Evolutionary conservation across 1,284 basidiomycete species (phyloP).

Genomic region (Fistulina hepatica): DNA sequence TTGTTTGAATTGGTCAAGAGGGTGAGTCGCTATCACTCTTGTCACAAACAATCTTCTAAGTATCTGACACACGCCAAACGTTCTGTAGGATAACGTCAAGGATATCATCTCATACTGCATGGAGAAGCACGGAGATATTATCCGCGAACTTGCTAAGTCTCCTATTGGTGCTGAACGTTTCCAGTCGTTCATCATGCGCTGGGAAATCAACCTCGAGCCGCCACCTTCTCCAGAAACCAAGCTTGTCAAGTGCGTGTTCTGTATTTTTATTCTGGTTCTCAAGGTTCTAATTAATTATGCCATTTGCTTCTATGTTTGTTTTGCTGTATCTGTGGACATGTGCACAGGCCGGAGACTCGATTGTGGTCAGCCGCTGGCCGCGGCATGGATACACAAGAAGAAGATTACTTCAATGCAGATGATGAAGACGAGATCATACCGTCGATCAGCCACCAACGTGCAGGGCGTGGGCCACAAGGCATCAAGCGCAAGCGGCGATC

Average conservation of each 20-base stretch:
- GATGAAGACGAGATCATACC: constrained; percentile 49
- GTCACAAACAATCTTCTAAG: background rate
- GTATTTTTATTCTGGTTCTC: constrained; percentile 3
- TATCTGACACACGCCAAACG: constrained; percentile 4
- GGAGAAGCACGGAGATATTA: constrained; percentile 57
- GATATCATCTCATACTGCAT: constrained; percentile 79
- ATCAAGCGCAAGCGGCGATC: constrained; percentile 51
- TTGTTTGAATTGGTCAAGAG: constrained; percentile 85
- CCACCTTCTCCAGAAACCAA: constrained; percentile 47
- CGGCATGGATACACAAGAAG: constrained; percentile 60
- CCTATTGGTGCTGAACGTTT: constrained; percentile 61
- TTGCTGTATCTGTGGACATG: constrained; percentile 21
- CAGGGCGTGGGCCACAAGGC: constrained; percentile 22
- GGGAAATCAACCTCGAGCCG: constrained; percentile 89
- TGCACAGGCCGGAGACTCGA: constrained; percentile 29
- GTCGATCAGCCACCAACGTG: constrained; percentile 24
- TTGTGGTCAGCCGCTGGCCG: constrained; percentile 40
- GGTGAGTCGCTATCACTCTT: constrained; percentile 35
- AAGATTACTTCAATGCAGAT: constrained; percentile 84
- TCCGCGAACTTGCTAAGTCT: constrained; percentile 56
- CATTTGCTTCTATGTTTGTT: constrained; percentile 5
- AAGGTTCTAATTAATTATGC: constrained; percentile 10
- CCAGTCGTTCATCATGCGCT: constrained; percentile 62
- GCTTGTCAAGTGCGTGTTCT: constrained; percentile 35
- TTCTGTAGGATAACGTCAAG: constrained; percentile 76